Conservation (phyloP, 176 grass and related monocot genomes). For the Eragrostis curvula region DNA sequence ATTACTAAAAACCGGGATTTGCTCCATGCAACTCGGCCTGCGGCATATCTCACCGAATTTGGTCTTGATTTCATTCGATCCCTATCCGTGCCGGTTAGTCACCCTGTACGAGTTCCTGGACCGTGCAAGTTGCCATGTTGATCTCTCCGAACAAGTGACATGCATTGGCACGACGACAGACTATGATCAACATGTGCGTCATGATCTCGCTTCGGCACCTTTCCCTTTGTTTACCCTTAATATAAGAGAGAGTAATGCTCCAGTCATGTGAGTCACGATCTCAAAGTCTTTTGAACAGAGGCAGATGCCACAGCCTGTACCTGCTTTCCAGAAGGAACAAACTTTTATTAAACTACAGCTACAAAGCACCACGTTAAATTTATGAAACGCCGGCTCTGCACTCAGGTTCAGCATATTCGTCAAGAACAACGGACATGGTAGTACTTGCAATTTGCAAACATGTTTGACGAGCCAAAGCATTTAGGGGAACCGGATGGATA, state of each 20-base stretch:
- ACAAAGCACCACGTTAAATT: background rate
- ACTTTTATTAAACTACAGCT: background rate
- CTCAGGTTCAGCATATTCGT: background rate
- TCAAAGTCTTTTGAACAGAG: background rate
- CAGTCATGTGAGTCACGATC: constrained; percentile 4
- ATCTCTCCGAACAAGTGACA: background rate
- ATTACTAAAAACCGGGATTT: background rate
- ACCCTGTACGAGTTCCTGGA: background rate
- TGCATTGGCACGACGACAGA: background rate
- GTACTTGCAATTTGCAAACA: background rate
- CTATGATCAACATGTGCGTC: constrained; percentile 1
- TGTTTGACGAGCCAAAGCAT: background rate
- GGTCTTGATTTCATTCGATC: background rate
- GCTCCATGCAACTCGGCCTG: background rate
- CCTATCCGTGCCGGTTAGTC: background rate
- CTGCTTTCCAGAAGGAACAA: background rate
- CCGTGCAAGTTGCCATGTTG: background rate
- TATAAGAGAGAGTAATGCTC: background rate
- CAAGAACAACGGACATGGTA: background rate
- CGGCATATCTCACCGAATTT: background rate
- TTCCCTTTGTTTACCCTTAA: background rate
- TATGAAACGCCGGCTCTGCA: background rate
- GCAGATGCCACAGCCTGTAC: background rate
- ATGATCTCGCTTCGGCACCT: background rate
- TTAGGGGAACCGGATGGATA: background rate